Base-by-base conservation (phyloP, 2,329 filamentous ascomycete species). In the Helotiales sp. region DNA sequence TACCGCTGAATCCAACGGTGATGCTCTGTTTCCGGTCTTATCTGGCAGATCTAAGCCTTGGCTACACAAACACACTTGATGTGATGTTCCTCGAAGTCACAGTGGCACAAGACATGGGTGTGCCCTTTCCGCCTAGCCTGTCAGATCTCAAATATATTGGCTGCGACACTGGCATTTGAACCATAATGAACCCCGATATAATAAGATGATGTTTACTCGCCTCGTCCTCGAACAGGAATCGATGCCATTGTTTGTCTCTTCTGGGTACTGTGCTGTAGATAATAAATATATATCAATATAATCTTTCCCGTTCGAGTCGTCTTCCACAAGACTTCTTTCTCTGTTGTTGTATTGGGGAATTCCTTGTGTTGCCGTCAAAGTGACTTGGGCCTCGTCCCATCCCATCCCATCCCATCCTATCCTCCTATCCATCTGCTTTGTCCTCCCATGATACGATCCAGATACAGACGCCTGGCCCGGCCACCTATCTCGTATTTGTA, bases 131-230 rank as follows among this genome's bases (percentile, higher is more conserved):
- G 11, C 7, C 22, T 30, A 26, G 13, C 49, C 49, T 52, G 49
- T 52, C 49, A 52, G 49, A 52, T 52, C 49, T 52, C 49, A 52
- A 52, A 30, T 52, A 52, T 52, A 52, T 26, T 52, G 49, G 49
- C 13, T 26, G 47, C 8, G 24, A 13, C 11, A 11, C 30, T 45
- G 40, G 40, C 1, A 20, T 45, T 20, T 45, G n/a, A n/a, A n/a
- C n/a, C n/a, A n/a, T n/a, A n/a, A 45, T 45, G 5, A 20, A 45
- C 40, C 40, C 40, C n/a, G n/a, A n/a, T n/a, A n/a, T n/a, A n/a
- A n/a, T n/a, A n/a, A n/a, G n/a, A 45, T 20, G 40, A 20, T 45
- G n/a, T 45, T n/a, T 34, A 7, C 17, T 45, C 40, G 40, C 40
- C 40, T n/a, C 40, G 40, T 45, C 40, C 40, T 45, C 40, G 40